Evolutionary conservation across 2,329 filamentous ascomycete species (phyloP), one percentile per base, ranked within the genome.

Genomic region (Cordyceps farinosa): DNA sequence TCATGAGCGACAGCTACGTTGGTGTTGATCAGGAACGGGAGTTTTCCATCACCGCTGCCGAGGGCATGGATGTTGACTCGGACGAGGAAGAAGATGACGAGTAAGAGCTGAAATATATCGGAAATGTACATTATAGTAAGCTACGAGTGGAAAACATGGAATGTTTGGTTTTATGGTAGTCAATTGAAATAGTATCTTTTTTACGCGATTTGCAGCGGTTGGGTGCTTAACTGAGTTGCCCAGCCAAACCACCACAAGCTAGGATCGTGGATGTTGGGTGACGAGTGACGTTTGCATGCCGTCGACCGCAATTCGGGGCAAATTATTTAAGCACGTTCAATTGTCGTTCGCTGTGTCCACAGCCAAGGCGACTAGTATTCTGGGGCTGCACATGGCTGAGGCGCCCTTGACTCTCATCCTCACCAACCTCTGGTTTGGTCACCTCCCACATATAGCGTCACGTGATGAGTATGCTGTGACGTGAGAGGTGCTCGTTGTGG

Each of bases 1-100:
- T 99, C 74, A 97, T 99, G 90, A 95, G 93, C 74, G 95, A 99
- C 78, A 94, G 91, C 75, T 99, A 99, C 75, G 85, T 97, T 42
- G 95, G 95, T 32, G 92, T 99, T 60, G 96, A 99, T 78, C 95
- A 99, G 78, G 96, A 96, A 72, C 91, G 93, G 61, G 87, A 87
- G 5, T 98, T 99, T 75, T 88, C 86, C 63, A 87, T 99, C 51
- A 88, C 85, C 60, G 95, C 90, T 34, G 91, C 89, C 1, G 95
- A 99, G 76, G 92, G 92, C 5, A 96, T 95, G 91, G 95, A 98
- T 63, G 91, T 97, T 72, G 93, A 97, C 29, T 90, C 91, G 11
- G 89, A 90, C 30, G 88, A 89, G 42, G 85, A 88, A 22, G 78
- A 79, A 42, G 75, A 75, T 60, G 70, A 72, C 55, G 67, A 70